Percentiles rank a stretch among this genome's conserved stretches.
phyloP scores from a whole-genome alignment of 2,329 filamentous ascomycete genomes.

The Clathrospora elynae region DNA sequence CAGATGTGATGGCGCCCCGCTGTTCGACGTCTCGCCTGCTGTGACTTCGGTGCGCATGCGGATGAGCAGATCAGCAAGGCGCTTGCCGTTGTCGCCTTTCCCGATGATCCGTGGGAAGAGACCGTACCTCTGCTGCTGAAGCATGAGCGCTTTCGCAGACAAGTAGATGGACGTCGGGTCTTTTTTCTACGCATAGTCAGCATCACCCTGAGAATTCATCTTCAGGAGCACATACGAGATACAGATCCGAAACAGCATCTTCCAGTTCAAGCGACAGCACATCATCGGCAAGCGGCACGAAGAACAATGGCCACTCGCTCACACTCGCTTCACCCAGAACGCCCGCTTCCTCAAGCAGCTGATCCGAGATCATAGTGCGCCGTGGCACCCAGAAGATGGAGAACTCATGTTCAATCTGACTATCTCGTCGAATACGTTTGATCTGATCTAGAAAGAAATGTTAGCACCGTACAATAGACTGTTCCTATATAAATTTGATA shows the following conservation, averaged over 20 bases:
- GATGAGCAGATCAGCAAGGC: slow-evolving; percentile 81
- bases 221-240: slow-evolving; percentile 62
- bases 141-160: slow-evolving; percentile 90
- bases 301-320: slow-evolving; percentile 82
- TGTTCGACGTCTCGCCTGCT: slow-evolving; percentile 73
- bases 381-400: slow-evolving; percentile 96
- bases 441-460: slow-evolving; percentile 76
- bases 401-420: slow-evolving; percentile 90
- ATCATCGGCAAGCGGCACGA: slow-evolving; percentile 90
- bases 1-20: slow-evolving; percentile 59
- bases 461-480: slow-evolving; percentile 53
- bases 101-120: slow-evolving; percentile 93
- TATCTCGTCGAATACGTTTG: slow-evolving; percentile 84
- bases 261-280: slow-evolving; percentile 89
- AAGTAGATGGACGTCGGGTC: slow-evolving; percentile 91
- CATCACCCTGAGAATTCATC: not conserved
- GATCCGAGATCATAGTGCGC: slow-evolving; percentile 87
- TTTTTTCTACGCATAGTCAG: slow-evolving; percentile 63
- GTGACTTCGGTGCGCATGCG: slow-evolving; percentile 90
- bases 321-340: slow-evolving; percentile 92
- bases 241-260: slow-evolving; percentile 83
- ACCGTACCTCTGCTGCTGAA: slow-evolving; percentile 86
- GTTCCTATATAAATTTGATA: slow-evolving; percentile 28
- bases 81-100: slow-evolving; percentile 92
- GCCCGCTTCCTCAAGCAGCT: slow-evolving; percentile 88